Percentiles rank a stretch among this genome's conserved stretches.
These are phyloP conservation scores for Juglanconis oblonga DNA, from an alignment of 2,329 filamentous ascomycete genomes.

Conservation along the genomic window DNA sequence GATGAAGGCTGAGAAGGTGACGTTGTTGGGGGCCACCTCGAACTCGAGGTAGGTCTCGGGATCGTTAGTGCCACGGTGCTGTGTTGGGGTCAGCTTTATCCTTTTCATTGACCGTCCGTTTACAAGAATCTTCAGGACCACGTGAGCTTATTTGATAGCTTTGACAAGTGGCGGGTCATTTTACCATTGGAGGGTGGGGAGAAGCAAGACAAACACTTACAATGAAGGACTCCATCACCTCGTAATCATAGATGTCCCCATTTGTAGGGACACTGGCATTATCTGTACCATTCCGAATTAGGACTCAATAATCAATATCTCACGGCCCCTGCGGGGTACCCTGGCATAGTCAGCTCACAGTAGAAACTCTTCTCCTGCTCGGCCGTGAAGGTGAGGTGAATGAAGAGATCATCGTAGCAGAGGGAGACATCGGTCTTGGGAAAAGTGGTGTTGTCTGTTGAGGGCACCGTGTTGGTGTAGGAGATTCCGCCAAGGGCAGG, in stretches of 20 bases:
- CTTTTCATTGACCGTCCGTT: not conserved
- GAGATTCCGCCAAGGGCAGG: slow-evolving; percentile 33
- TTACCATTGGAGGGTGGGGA: no score
- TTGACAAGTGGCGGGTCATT: no score
- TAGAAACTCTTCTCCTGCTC: slow-evolving; percentile 44
- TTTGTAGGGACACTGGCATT: slow-evolving; percentile 34
- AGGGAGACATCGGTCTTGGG: slow-evolving; percentile 43
- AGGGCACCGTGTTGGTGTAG: slow-evolving; percentile 41
- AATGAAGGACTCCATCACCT: slow-evolving; percentile 51
- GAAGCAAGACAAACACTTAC: not conserved
- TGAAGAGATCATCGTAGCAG: slow-evolving; percentile 40
- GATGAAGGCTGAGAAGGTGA: slow-evolving; percentile 49
- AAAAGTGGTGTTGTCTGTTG: slow-evolving; percentile 32
- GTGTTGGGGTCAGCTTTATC: not conserved
- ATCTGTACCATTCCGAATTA: not conserved
- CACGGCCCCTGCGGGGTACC: not conserved
- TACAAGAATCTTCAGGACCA: no score
- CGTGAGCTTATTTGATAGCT: no score
- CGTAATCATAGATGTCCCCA: slow-evolving; percentile 45
- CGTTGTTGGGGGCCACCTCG: slow-evolving; percentile 49
- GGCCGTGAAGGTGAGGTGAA: slow-evolving; percentile 43
- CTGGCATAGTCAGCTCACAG: slow-evolving; percentile 36
- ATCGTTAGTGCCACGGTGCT: slow-evolving; percentile 40
- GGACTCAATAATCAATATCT: not conserved
- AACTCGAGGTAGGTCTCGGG: slow-evolving; percentile 49